These are phyloP conservation scores for Endocarpon pusillum DNA, from an alignment of 495 filamentous ascomycete genomes.

Conservation along the genomic window DNA sequence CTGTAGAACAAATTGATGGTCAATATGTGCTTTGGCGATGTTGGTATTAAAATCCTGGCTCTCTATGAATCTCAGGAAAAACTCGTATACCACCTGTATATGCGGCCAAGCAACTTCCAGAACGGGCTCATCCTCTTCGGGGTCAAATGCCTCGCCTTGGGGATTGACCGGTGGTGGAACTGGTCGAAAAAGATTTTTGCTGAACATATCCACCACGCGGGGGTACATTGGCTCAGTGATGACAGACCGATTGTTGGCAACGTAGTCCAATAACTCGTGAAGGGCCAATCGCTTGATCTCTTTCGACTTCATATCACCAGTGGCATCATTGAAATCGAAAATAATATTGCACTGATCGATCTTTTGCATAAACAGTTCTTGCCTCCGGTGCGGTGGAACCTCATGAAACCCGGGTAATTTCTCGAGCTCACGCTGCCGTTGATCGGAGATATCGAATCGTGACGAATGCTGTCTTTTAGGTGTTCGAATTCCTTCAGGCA, in stretches of 20 bases:
- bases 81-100: conserved; percentile 98
- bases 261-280: conserved; percentile 93
- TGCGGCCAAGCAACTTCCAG: conserved; percentile 98
- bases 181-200: conserved; percentile 93
- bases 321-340: conserved; percentile 98
- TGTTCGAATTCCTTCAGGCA: conserved; percentile 85
- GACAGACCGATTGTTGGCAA: conserved; percentile 94
- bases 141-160: conserved; percentile 95
- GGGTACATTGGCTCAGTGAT: conserved; percentile 99
- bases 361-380: conserved; percentile 99
- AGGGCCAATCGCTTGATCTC: conserved; percentile 97
- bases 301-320: conserved; percentile 99
- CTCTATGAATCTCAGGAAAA: conserved; percentile 97
- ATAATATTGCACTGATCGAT: conserved; percentile 99
- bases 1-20: conserved; percentile 92
- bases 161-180: conserved; percentile 95
- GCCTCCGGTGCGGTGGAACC: conserved; percentile 81
- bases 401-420: conserved; percentile 99
- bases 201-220: conserved; percentile 96
- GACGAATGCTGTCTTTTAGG: conserved; percentile 95
- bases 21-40: conserved; percentile 97
- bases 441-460: conserved; percentile 90
- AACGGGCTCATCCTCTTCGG: conserved; percentile 96
- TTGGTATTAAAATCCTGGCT: conserved; percentile 99
- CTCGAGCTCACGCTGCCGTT: conserved; percentile 78